Conservation (phyloP, 768 basidiomycete species). For the Rhodotorula diobovata region DNA sequence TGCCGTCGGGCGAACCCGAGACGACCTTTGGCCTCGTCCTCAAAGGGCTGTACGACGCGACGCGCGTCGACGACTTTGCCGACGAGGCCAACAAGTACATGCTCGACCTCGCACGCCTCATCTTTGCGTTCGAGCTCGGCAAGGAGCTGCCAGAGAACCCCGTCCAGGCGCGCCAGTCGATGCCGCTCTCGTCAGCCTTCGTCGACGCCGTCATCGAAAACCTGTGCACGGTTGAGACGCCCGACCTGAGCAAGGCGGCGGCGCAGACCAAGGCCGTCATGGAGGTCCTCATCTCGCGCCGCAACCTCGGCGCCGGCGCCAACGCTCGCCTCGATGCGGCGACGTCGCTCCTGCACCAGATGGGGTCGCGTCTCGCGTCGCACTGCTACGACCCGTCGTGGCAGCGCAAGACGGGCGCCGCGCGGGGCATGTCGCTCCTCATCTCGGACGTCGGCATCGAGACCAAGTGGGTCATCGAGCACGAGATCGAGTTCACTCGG, state of each 20-base stretch:
- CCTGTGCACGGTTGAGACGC: constrained; percentile 52
- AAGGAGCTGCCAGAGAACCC: constrained; percentile 42
- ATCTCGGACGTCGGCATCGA: constrained; percentile 66
- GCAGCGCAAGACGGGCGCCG: constrained; percentile 83
- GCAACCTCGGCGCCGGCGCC: constrained; percentile 25
- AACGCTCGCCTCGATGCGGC: constrained; percentile 45
- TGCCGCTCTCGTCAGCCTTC: constrained; percentile 47
- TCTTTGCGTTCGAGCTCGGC: constrained; percentile 71
- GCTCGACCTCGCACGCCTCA: constrained; percentile 61
- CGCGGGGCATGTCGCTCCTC: constrained; percentile 76
- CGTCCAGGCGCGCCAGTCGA: constrained; percentile 38
- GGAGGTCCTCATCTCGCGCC: constrained; percentile 60
- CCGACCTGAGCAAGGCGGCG: constrained; percentile 33
- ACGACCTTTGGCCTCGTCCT: constrained; percentile 65
- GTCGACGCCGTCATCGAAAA: constrained; percentile 75
- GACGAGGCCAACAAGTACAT: constrained; percentile 67
- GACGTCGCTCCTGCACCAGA: constrained; percentile 63
- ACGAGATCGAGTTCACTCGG: constrained; percentile 83
- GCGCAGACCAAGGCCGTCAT: constrained; percentile 53
- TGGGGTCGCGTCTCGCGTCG: constrained; percentile 74
- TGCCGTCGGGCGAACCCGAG: constrained; percentile 67
- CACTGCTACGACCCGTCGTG: constrained; percentile 88
- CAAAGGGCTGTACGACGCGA: constrained; percentile 72
- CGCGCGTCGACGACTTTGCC: constrained; percentile 64
- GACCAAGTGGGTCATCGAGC: constrained; percentile 72